These are phyloP conservation scores for Boletus speciosus DNA, from an alignment of 768 basidiomycete species.

Conservation along the genomic window DNA sequence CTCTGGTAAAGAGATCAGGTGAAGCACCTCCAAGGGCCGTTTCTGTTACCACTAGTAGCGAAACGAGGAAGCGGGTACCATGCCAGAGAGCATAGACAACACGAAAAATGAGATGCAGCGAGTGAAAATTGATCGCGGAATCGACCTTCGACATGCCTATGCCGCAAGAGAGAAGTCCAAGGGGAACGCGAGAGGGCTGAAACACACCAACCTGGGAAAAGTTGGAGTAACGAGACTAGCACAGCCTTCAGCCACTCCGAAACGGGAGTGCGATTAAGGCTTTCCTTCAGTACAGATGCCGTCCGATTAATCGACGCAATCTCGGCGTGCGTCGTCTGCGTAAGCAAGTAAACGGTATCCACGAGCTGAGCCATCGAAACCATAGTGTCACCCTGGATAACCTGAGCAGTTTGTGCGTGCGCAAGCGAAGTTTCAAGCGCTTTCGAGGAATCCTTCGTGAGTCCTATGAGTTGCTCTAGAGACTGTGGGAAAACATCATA, in stretches of 20 bases:
- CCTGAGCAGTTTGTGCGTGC: conserved; percentile 31
- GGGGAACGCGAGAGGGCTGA: neutral
- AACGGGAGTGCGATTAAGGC: conserved; percentile 21
- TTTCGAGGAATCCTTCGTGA: conserved; percentile 22
- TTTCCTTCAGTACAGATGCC: conserved; percentile 27
- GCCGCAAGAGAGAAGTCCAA: neutral
- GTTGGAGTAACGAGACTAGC: conserved; percentile 9
- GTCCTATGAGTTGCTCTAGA: conserved; percentile 14
- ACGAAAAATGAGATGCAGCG: conserved; percentile 24
- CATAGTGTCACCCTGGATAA: conserved; percentile 36
- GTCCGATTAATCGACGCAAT: conserved; percentile 48
- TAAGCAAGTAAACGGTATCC: conserved; percentile 36
- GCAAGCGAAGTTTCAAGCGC: conserved; percentile 32
- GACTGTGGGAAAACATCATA: conserved; percentile 21
- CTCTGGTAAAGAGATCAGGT: conserved; percentile 30
- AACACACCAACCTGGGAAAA: conserved; percentile 25
- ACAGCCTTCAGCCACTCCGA: conserved; percentile 23
- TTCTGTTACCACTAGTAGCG: conserved; percentile 41
- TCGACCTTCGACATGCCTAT: conserved; percentile 11
- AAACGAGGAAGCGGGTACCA: conserved; percentile 32
- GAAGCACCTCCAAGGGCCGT: neutral
- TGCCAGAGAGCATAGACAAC: conserved; percentile 30
- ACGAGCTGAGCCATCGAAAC: conserved; percentile 36
- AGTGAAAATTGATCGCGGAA: conserved; percentile 24
- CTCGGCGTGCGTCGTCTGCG: conserved; percentile 39